Conservation (phyloP, 1,139 yeast species). For the Sugiyamaella pinicola region DNA sequence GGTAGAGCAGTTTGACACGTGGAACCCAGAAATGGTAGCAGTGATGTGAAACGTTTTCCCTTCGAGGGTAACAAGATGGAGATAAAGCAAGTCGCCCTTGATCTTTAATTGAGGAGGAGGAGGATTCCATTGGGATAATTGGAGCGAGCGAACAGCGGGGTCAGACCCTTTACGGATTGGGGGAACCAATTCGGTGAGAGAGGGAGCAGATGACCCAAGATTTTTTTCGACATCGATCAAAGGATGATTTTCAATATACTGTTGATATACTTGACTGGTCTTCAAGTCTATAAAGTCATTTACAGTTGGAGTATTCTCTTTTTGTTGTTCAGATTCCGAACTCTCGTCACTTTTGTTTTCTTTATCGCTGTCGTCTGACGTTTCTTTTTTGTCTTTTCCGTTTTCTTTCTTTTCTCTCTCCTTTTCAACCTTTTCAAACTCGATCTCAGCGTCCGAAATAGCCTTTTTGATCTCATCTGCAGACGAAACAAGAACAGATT, state of each 20-base stretch:
- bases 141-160: conserved; percentile 53
- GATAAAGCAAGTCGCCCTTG: conserved; percentile 79
- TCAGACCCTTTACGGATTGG: conserved; percentile 8
- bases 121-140: conserved; percentile 85
- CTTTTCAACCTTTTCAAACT: conserved; percentile 24
- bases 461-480: conserved; percentile 28
- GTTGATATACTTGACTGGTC: conserved; percentile 2
- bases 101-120: conserved; percentile 63
- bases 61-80: conserved; percentile 76
- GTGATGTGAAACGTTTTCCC: conserved; percentile 79
- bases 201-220: conserved; percentile 9
- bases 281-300: conserved; percentile 10
- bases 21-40: conserved; percentile 76
- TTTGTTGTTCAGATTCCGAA: conserved; percentile 17
- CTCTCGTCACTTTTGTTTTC: conserved; percentile 14
- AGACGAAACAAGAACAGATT: conserved; percentile 28
- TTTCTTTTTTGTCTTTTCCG: conserved; percentile 22
- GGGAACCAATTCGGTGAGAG: conserved; percentile 15
- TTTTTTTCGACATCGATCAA: conserved; percentile 19
- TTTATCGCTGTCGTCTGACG: conserved; percentile 11
- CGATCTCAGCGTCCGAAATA: conserved; percentile 30
- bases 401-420: conserved; percentile 17
- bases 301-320: conserved; percentile 12
- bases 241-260: conserved; percentile 29
- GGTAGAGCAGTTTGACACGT: conserved; percentile 66